Evolutionary conservation across 2,329 filamentous ascomycete genomes (phyloP).

Genomic region (Furcasterigmium furcatum): DNA sequence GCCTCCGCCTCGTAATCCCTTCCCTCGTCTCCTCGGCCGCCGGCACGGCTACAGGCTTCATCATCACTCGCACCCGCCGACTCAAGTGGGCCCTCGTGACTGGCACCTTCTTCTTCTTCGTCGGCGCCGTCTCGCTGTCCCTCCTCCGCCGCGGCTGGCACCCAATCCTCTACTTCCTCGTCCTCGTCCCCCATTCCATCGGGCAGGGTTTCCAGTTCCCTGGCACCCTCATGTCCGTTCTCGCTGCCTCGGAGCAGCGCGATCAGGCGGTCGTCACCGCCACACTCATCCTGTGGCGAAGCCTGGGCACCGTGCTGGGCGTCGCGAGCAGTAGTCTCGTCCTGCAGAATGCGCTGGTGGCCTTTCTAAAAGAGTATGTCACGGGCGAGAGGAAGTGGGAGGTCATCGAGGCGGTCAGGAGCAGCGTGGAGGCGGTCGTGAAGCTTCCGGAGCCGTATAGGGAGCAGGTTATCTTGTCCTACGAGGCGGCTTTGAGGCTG

Average conservation of each 20-base stretch:
- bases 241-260: constrained; percentile 54
- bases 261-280: constrained; percentile 68
- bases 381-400: constrained; percentile 53
- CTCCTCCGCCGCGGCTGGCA: constrained; percentile 49
- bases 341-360: constrained; percentile 66
- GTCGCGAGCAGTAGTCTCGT: constrained; percentile 69
- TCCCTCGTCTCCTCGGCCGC: constrained; percentile 51
- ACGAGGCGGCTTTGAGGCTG: constrained; percentile 46
- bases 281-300: constrained; percentile 69
- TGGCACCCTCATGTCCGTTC: constrained; percentile 58
- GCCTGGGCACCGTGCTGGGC: constrained; percentile 70
- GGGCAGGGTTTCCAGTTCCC: constrained; percentile 66
- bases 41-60: constrained; percentile 58
- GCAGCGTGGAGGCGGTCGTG: constrained; percentile 52
- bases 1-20: constrained; percentile 67
- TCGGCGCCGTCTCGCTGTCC: constrained; percentile 48
- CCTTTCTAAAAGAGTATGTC: constrained; percentile 57
- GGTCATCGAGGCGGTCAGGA: constrained; percentile 48
- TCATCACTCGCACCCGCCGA: constrained; percentile 56
- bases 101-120: constrained; percentile 44
- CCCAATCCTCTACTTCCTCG: constrained; percentile 49
- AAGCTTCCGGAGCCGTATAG: constrained; percentile 39
- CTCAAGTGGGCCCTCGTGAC: constrained; percentile 57
- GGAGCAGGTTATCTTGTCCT: constrained; percentile 53
- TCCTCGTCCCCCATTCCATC: constrained; percentile 52